A percentile compares a stretch with the other conserved stretches of the same genome.
These are phyloP conservation scores for Arabidopsis lyrata DNA, from an alignment of 441 rosid genomes.

Conservation along the genomic window DNA sequence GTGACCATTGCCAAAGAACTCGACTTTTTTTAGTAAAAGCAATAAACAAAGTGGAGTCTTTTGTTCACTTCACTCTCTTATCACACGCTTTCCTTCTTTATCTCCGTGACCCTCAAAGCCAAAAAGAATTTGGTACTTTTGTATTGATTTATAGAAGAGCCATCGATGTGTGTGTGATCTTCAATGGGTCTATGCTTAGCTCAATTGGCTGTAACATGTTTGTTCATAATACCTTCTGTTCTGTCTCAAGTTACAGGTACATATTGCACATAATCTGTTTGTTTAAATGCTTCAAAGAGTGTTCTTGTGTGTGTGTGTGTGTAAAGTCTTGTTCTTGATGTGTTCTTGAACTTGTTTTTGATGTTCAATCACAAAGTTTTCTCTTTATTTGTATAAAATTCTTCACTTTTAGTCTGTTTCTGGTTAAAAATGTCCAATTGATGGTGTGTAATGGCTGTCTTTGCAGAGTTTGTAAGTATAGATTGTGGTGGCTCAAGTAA, in stretches of 20 bases:
- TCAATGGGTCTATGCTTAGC: constrained; percentile 63
- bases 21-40: constrained; percentile 32
- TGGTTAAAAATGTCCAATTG: constrained; percentile 7
- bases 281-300: constrained; percentile 32
- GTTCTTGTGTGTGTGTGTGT: background rate
- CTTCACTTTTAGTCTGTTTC: background rate
- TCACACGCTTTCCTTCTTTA: constrained; percentile 34
- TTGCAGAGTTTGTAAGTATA: constrained; percentile 87
- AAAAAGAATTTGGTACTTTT: background rate
- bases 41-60: constrained; percentile 23
- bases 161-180: constrained; percentile 42
- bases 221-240: constrained; percentile 52
- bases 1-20: constrained; percentile 18
- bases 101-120: constrained; percentile 37
- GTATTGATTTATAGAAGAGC: constrained; percentile 18
- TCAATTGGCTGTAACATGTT: constrained; percentile 46
- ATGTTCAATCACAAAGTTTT: background rate
- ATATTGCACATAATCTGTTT: constrained; percentile 41
- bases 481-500: constrained; percentile 84
- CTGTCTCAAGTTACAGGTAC: constrained; percentile 81
- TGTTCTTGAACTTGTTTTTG: constrained; percentile 1
- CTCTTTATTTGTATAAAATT: background rate
- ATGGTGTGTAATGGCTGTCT: constrained; percentile 3
- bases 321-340: constrained; percentile 6
- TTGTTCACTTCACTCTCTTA: constrained; percentile 22